Conservation (phyloP, 2,329 filamentous ascomycete genomes). For the Xylariaceae sp. region DNA sequence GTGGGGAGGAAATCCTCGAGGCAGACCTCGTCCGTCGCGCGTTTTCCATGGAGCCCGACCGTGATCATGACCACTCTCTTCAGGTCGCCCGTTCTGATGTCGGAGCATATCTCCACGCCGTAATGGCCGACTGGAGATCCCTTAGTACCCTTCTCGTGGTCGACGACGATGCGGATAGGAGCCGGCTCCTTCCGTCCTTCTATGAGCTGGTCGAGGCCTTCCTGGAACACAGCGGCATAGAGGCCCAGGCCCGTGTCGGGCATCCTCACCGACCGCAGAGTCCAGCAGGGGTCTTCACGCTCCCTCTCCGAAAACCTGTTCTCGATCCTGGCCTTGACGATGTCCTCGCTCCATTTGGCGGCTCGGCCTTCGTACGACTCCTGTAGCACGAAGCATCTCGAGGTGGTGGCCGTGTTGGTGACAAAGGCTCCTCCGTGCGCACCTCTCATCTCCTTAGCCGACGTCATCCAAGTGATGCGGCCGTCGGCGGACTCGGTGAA, state of each 20-base stretch:
- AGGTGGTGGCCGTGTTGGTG: slow-evolving; percentile 47
- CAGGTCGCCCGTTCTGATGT: slow-evolving; percentile 52
- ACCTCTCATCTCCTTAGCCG: slow-evolving; percentile 55
- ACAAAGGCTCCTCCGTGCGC: slow-evolving; percentile 44
- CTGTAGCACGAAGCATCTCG: slow-evolving; percentile 65
- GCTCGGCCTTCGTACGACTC: slow-evolving; percentile 75
- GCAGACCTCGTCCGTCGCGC: slow-evolving; percentile 69
- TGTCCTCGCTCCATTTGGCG: slow-evolving; percentile 72
- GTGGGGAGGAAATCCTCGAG: slow-evolving; percentile 68
- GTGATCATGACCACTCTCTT: slow-evolving; percentile 46
- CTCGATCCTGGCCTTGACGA: slow-evolving; percentile 81
- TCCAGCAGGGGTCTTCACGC: slow-evolving; percentile 76
- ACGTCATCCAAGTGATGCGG: slow-evolving; percentile 62
- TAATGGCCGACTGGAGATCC: slow-evolving; percentile 61
- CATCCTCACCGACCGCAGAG: slow-evolving; percentile 63
- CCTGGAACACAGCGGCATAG: slow-evolving; percentile 67
- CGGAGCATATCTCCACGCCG: slow-evolving; percentile 65
- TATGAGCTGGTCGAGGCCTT: slow-evolving; percentile 55
- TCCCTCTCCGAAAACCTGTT: slow-evolving; percentile 78
- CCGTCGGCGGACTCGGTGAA: slow-evolving; percentile 67
- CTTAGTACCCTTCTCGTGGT: slow-evolving; percentile 61
- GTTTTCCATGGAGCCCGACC: slow-evolving; percentile 61
- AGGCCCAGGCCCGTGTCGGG: slow-evolving; percentile 55
- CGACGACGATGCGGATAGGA: slow-evolving; percentile 66
- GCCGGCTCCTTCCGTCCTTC: slow-evolving; percentile 64